These are phyloP conservation scores for Madurella mycetomatis DNA, from an alignment of 2,329 filamentous ascomycete genomes.

Conservation along the genomic window DNA sequence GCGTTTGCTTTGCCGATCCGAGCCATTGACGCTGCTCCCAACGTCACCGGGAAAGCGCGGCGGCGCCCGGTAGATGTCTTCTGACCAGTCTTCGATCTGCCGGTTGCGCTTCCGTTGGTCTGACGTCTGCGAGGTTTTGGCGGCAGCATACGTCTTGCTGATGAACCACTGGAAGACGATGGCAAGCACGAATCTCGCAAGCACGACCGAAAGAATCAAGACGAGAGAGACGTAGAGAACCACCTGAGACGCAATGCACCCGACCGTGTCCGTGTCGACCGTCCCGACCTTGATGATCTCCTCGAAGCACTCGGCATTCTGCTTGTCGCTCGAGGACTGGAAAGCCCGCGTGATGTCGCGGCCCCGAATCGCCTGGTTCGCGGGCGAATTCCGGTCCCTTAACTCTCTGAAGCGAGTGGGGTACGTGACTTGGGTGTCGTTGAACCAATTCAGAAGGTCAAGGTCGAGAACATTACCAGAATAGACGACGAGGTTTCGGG, in stretches of 20 bases:
- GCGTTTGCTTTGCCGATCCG: constrained; percentile 73
- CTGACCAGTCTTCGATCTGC: constrained; percentile 96
- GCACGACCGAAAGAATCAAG: constrained; percentile 86
- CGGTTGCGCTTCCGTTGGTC: constrained; percentile 79
- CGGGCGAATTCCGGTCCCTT: constrained; percentile 57
- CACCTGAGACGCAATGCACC: constrained; percentile 95
- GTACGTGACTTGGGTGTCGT: constrained; percentile 70
- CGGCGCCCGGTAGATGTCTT: constrained; percentile 93
- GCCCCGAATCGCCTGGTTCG: constrained; percentile 65
- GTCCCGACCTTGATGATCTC: constrained; percentile 95
- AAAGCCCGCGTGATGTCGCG: constrained; percentile 87
- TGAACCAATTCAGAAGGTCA: constrained; percentile 85
- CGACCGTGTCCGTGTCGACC: constrained; percentile 91
- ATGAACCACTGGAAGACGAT: constrained; percentile 96
- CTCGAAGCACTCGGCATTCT: constrained; percentile 78
- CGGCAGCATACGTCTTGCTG: constrained; percentile 75
- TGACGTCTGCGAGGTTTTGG: constrained; percentile 77
- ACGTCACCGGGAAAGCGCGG: constrained; percentile 74
- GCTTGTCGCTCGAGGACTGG: constrained; percentile 72
- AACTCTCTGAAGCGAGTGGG: constrained; percentile 77
- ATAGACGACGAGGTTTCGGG: constrained; percentile 89
- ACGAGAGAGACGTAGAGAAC: constrained; percentile 90
- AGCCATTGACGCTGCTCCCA: constrained; percentile 56
- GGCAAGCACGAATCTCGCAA: constrained; percentile 81
- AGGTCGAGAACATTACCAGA: constrained; percentile 91